phyloP scores from a whole-genome alignment of 768 basidiomycete genomes.

The Scleroderma bovista region DNA sequence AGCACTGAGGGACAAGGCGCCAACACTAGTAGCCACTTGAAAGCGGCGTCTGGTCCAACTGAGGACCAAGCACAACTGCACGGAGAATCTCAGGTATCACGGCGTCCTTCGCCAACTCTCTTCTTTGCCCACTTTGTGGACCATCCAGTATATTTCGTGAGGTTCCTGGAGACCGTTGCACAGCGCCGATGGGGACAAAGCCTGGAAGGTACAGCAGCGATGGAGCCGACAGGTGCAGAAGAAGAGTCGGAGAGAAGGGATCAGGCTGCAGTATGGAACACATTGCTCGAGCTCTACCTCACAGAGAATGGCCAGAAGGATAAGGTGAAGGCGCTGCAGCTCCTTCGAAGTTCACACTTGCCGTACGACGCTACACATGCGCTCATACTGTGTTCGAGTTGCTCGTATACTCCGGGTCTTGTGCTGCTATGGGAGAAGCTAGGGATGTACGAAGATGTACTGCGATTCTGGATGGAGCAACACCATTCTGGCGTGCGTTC shows the following conservation, averaged over 20 bases:
- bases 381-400: slow-evolving; percentile 88
- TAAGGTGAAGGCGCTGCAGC: slow-evolving; percentile 60
- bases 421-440: slow-evolving; percentile 89
- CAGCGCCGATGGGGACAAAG: slow-evolving; percentile 73
- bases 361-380: slow-evolving; percentile 91
- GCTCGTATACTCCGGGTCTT: slow-evolving; percentile 75
- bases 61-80: background rate
- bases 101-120: slow-evolving; percentile 71
- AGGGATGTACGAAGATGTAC: slow-evolving; percentile 94
- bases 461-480: slow-evolving; percentile 89
- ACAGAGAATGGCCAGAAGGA: slow-evolving; percentile 29
- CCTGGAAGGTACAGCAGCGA: slow-evolving; percentile 36
- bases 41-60: slow-evolving; percentile 13
- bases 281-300: slow-evolving; percentile 89
- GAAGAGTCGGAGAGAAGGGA: slow-evolving; percentile 55
- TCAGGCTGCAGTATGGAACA: slow-evolving; percentile 91
- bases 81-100: slow-evolving; percentile 23
- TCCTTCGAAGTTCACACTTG: slow-evolving; percentile 55
- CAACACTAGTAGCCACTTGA: slow-evolving; percentile 23
- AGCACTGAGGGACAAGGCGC: slow-evolving; percentile 16
- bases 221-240: slow-evolving; percentile 16
- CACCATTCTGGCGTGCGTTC: slow-evolving; percentile 25
- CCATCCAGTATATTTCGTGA: slow-evolving; percentile 74
- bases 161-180: slow-evolving; percentile 87
- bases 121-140: slow-evolving; percentile 96